phyloP scores from a whole-genome alignment of 1,284 basidiomycete genomes.

The Microbotryum scabiosae region DNA sequence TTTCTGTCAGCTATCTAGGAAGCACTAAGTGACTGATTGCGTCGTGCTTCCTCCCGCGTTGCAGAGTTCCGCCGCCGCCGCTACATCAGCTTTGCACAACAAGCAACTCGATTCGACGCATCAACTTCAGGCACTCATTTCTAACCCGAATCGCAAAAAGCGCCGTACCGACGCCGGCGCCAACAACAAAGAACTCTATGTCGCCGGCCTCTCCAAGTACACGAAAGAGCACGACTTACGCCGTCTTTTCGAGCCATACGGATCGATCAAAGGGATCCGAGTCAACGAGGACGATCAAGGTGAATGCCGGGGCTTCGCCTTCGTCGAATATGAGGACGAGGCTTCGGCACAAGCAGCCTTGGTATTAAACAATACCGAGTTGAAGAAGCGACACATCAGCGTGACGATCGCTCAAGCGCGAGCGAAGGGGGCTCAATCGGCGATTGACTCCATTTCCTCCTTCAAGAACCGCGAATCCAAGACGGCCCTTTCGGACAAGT shows the following conservation, averaged over 20 bases:
- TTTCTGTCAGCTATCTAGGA: not conserved
- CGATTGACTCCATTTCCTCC: not conserved
- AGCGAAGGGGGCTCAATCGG: slow-evolving; percentile 45
- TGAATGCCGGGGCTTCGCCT: slow-evolving; percentile 76
- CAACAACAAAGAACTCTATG: slow-evolving; percentile 71
- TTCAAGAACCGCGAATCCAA: slow-evolving; percentile 7
- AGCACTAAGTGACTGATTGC: not conserved
- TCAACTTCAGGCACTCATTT: slow-evolving; percentile 54
- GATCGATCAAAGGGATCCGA: slow-evolving; percentile 67
- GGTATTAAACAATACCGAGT: slow-evolving; percentile 69
- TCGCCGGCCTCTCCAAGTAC: slow-evolving; percentile 70
- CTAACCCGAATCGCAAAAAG: slow-evolving; percentile 81
- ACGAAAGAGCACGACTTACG: slow-evolving; percentile 63
- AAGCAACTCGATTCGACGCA: slow-evolving; percentile 63
- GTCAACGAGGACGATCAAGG: slow-evolving; percentile 65
- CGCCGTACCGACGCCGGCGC: slow-evolving; percentile 73
- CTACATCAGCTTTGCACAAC: slow-evolving; percentile 53
- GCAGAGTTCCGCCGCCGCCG: slow-evolving; percentile 39
- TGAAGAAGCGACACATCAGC: slow-evolving; percentile 72
- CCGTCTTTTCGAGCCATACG: slow-evolving; percentile 68
- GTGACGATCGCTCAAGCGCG: slow-evolving; percentile 71
- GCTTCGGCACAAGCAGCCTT: slow-evolving; percentile 62
- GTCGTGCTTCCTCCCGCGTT: not conserved
- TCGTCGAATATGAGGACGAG: slow-evolving; percentile 82
- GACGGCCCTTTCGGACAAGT: slow-evolving; percentile 52